Evolutionary conservation across 2,329 filamentous ascomycete species (phyloP).

Genomic region (Pestalotiopsis sp.): DNA sequence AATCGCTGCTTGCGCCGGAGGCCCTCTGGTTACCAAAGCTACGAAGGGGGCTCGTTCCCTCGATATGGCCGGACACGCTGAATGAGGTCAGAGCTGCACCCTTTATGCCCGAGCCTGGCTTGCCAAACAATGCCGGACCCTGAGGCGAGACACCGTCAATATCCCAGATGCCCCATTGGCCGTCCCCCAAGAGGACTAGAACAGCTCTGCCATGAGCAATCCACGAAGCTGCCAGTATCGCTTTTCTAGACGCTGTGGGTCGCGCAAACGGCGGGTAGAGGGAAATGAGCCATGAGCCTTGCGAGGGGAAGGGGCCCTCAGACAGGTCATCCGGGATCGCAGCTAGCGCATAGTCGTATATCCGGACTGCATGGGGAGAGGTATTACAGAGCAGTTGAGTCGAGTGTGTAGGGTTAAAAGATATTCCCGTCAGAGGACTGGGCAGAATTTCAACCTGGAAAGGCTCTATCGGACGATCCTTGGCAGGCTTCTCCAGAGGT

Average conservation of each 20-base stretch:
- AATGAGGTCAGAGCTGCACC: constrained; percentile 63
- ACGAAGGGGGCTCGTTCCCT: constrained; percentile 61
- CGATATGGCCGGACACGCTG: constrained; percentile 60
- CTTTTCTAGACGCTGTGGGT: constrained; percentile 54
- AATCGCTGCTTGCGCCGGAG: constrained; percentile 45
- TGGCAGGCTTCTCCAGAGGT: constrained; percentile 45
- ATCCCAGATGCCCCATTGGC: constrained; percentile 71
- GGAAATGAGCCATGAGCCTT: constrained; percentile 67
- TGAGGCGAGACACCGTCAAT: constrained; percentile 59
- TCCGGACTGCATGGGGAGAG: constrained; percentile 56
- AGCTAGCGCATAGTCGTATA: constrained; percentile 63
- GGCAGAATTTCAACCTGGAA: constrained; percentile 65
- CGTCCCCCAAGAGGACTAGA: constrained; percentile 61
- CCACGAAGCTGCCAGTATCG: constrained; percentile 65
- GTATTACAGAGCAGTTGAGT: constrained; percentile 62
- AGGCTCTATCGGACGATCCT: constrained; percentile 43
- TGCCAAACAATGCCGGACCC: constrained; percentile 49
- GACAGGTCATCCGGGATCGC: constrained; percentile 55
- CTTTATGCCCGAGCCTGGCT: constrained; percentile 52
- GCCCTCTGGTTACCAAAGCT: constrained; percentile 41
- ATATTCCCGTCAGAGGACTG: constrained; percentile 54
- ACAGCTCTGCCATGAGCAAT: constrained; percentile 62
- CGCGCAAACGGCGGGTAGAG: constrained; percentile 60
- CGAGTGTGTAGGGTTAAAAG: constrained; percentile 62
- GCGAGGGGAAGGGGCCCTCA: constrained; percentile 53